Evolutionary conservation across 306 rosid genomes (phyloP).

Genomic region (Erythrophleum fordii): DNA sequence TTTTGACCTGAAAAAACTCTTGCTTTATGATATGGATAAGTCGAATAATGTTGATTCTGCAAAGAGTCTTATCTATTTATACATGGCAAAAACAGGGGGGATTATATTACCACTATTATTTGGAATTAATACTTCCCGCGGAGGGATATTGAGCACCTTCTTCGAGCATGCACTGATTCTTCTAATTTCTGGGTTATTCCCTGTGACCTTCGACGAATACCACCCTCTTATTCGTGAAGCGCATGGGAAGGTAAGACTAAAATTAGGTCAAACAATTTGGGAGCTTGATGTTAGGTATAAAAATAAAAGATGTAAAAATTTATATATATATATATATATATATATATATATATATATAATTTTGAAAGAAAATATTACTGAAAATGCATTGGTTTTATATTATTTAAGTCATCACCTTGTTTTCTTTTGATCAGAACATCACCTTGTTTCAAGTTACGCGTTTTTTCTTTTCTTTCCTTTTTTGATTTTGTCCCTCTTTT

Average conservation of each 20-base stretch:
- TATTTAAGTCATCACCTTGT: no score
- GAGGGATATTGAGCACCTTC: neutral
- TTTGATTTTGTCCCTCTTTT: no score
- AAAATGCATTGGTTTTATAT: no score
- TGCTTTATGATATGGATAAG: neutral
- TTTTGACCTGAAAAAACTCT: neutral
- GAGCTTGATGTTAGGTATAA: no score
- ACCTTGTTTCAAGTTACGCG: no score
- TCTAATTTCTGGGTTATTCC: neutral
- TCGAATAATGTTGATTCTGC: neutral
- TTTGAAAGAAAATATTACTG: no score
- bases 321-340: no score
- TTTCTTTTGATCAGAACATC: no score
- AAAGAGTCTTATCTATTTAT: no score
- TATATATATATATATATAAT: no score
- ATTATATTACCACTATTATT: neutral
- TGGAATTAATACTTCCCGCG: neutral
- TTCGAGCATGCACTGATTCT: neutral
- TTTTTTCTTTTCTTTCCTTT: no score
- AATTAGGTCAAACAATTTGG: neutral
- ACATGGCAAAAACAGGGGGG: neutral
- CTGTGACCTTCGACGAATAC: neutral
- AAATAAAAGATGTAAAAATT: no score
- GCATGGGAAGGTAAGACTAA: neutral
- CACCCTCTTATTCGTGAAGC: neutral